A percentile compares a stretch with the other conserved stretches of the same genome.
Conservation (phyloP, 2,329 filamentous ascomycete species). For the Ophiostoma piceae region DNA sequence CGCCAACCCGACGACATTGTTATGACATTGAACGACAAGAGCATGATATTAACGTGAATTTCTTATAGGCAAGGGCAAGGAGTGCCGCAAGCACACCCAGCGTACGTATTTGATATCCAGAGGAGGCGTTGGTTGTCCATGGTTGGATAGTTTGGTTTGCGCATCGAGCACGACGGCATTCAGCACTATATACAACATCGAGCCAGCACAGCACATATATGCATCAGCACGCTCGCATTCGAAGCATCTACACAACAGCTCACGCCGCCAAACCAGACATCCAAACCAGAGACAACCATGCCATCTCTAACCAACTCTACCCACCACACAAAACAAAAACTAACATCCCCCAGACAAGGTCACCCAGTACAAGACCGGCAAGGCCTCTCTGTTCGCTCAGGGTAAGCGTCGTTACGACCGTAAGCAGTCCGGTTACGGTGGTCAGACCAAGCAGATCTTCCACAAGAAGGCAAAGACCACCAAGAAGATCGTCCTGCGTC, state of each 20-base stretch:
- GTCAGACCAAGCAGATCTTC: conserved; percentile 99
- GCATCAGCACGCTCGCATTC: background rate
- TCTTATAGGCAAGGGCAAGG: conserved; percentile 63
- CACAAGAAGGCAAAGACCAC: conserved; percentile 99
- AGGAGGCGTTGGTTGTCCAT: background rate
- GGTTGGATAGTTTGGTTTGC: background rate
- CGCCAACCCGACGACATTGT: conserved; percentile 2
- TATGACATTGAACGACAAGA: background rate
- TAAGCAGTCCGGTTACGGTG: conserved; percentile 99
- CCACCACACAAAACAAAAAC: background rate
- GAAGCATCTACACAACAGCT: background rate
- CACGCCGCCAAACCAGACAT: background rate
- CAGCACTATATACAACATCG: background rate
- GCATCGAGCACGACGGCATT: background rate
- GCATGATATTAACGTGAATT: conserved; percentile 23
- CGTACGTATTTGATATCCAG: conserved; percentile 24
- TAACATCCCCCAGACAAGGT: conserved; percentile 55
- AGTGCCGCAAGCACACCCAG: conserved; percentile 72
- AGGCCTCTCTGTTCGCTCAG: conserved; percentile 51
- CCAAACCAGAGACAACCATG: background rate
- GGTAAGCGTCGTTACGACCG: conserved; percentile 91
- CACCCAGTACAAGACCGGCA: conserved; percentile 66
- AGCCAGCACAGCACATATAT: background rate
- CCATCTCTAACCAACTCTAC: background rate
- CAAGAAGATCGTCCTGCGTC: conserved; percentile 98